phyloP scores from a whole-genome alignment of 306 rosid species.

The Medicago truncatula region DNA sequence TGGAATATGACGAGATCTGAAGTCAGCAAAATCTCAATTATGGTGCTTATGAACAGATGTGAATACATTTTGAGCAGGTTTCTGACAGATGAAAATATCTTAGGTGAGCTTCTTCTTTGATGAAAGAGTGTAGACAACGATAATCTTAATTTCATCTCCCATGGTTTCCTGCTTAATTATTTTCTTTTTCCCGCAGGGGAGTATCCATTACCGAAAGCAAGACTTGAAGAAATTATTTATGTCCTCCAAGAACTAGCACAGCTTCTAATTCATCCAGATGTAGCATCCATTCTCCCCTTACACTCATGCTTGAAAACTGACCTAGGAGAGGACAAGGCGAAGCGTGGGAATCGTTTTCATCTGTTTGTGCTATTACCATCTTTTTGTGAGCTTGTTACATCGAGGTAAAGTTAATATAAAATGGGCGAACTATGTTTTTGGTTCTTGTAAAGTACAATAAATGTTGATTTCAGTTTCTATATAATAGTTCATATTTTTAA shows the following conservation, averaged over 20 bases:
- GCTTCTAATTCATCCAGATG: conserved; percentile 71
- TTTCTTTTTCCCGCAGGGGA: conserved; percentile 63
- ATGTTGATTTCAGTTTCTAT: neutral
- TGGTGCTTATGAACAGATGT: conserved; percentile 75
- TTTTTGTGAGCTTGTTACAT: conserved; percentile 79
- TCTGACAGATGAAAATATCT: conserved; percentile 71
- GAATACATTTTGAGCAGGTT: conserved; percentile 80
- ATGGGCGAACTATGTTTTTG: neutral
- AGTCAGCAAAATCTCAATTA: conserved; percentile 84
- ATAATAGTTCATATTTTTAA: neutral
- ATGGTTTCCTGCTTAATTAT: conserved; percentile 30
- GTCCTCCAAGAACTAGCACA: conserved; percentile 78
- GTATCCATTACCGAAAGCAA: conserved; percentile 74
- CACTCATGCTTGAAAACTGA: conserved; percentile 62
- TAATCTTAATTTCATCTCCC: conserved; percentile 43
- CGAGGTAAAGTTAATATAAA: conserved; percentile 63
- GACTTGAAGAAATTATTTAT: conserved; percentile 78
- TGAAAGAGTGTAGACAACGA: conserved; percentile 16
- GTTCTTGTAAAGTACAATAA: neutral
- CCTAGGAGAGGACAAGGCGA: conserved; percentile 50
- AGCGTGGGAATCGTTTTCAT: conserved; percentile 61
- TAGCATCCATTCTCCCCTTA: conserved; percentile 68
- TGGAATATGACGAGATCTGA: conserved; percentile 79
- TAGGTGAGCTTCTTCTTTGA: conserved; percentile 56
- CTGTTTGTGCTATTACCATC: conserved; percentile 85